phyloP scores from a whole-genome alignment of 768 basidiomycete genomes.

The Leucocoprinus sp. region DNA sequence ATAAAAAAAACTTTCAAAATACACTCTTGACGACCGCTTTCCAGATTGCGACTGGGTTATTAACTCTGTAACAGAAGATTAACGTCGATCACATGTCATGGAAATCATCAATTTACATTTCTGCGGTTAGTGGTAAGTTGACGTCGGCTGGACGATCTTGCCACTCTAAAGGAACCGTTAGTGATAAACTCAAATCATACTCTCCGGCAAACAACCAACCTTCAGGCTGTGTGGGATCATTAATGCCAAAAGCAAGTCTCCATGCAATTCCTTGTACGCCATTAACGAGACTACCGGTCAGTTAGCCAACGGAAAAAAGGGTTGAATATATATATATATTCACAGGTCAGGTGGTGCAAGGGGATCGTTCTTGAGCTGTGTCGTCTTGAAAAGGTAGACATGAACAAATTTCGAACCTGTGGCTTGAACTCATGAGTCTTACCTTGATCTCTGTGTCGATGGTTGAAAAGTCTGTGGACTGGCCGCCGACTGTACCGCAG shows the following conservation, averaged over 20 bases:
- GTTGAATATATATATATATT: constrained; percentile 20
- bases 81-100: background rate
- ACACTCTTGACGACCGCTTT: constrained; percentile 30
- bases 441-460: constrained; percentile 58
- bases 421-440: constrained; percentile 2
- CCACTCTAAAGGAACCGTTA: constrained; percentile 38
- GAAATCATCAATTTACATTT: constrained; percentile 32
- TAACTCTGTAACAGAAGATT: constrained; percentile 32
- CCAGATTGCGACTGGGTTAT: constrained; percentile 53
- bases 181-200: background rate
- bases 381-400: constrained; percentile 29
- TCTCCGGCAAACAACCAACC: constrained; percentile 26
- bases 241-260: constrained; percentile 51
- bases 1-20: constrained; percentile 5
- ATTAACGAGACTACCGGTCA: constrained; percentile 38
- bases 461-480: constrained; percentile 50
- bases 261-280: constrained; percentile 58
- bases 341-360: constrained; percentile 59
- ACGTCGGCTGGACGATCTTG: constrained; percentile 48
- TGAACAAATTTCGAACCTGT: background rate
- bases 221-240: constrained; percentile 46
- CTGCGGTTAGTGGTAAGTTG: constrained; percentile 41
- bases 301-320: background rate
- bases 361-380: constrained; percentile 42
- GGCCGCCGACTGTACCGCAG: constrained; percentile 55